Evolutionary conservation across 2,329 filamentous ascomycete species (phyloP).

Genomic region (Hirsutella thompsonii): DNA sequence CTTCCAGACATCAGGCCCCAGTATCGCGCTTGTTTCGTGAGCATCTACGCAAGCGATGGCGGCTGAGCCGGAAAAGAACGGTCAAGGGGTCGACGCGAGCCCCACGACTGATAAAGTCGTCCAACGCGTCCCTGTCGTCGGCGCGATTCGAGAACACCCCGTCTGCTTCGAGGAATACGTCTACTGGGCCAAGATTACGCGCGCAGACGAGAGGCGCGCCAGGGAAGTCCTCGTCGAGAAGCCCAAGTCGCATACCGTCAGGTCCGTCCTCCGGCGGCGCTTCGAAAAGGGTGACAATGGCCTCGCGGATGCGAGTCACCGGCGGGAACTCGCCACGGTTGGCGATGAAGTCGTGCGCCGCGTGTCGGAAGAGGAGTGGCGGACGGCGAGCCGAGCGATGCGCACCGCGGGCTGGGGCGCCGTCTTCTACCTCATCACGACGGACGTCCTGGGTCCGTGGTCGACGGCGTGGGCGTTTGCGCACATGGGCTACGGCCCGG

Average conservation of each 20-base stretch:
- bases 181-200: constrained; percentile 10
- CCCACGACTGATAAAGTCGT: too few species aligned
- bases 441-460: constrained; percentile 31
- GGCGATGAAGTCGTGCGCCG: neutral
- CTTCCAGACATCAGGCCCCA: too few species aligned
- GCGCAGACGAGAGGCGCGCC: constrained; percentile 8
- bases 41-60: too few species aligned
- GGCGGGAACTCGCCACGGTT: constrained; percentile 2
- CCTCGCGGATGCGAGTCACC: neutral
- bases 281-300: too few species aligned
- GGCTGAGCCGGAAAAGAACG: too few species aligned
- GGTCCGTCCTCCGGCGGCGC: too few species aligned
- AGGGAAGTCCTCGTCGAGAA: constrained; percentile 4
- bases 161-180: constrained; percentile 9
- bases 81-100: too few species aligned
- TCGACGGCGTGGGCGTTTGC: constrained; percentile 20
- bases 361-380: constrained; percentile 23
- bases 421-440: constrained; percentile 35
- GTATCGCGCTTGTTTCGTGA: too few species aligned
- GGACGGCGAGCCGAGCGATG: constrained; percentile 28
- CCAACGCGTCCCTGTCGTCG: too few species aligned
- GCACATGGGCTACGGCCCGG: constrained; percentile 27
- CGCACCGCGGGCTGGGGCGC: constrained; percentile 31
- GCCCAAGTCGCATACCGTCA: too few species aligned
- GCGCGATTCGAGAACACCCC: too few species aligned